Conservation (phyloP, 208 protist genomes). For the Wallacemonas sp. region DNA sequence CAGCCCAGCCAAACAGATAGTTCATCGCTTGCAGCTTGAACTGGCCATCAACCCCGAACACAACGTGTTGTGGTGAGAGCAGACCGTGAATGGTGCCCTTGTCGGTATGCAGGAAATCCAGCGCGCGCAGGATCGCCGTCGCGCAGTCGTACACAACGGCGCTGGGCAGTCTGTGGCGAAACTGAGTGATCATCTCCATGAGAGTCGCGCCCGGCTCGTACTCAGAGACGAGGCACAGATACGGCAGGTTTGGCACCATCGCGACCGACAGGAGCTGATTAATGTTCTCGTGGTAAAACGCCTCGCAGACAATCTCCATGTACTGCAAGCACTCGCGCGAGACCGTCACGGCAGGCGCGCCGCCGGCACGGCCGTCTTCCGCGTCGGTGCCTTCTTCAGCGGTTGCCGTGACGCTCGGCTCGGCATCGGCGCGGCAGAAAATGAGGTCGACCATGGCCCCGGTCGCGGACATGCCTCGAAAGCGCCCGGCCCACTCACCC, state of each 20-base stretch:
- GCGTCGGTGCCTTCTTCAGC: not conserved
- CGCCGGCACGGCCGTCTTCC: not conserved
- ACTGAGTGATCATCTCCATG: constrained; percentile 29
- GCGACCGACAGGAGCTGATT: constrained; percentile 35
- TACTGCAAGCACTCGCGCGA: constrained; percentile 10
- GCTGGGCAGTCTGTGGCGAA: constrained; percentile 32
- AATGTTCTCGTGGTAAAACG: constrained; percentile 51
- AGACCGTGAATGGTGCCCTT: constrained; percentile 42
- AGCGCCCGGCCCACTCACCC: not conserved
- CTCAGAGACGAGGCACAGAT: constrained; percentile 39
- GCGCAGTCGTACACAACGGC: constrained; percentile 32
- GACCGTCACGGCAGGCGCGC: not conserved
- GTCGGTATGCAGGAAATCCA: constrained; percentile 49
- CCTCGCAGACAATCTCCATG: constrained; percentile 8
- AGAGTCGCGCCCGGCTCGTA: constrained; percentile 45
- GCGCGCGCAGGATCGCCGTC: constrained; percentile 38
- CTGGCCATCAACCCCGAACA: constrained; percentile 42
- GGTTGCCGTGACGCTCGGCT: too few species aligned
- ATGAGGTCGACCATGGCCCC: constrained; percentile 12
- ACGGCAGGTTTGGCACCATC: constrained; percentile 16
- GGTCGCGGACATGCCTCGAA: constrained; percentile 19
- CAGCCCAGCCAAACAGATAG: constrained; percentile 33
- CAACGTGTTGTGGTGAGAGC: constrained; percentile 34
- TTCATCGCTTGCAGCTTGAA: constrained; percentile 48
- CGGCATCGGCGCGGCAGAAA: constrained; percentile 2